Evolutionary conservation across 768 basidiomycete genomes (phyloP).

Genomic region (Hygrophoropsis aurantiaca): DNA sequence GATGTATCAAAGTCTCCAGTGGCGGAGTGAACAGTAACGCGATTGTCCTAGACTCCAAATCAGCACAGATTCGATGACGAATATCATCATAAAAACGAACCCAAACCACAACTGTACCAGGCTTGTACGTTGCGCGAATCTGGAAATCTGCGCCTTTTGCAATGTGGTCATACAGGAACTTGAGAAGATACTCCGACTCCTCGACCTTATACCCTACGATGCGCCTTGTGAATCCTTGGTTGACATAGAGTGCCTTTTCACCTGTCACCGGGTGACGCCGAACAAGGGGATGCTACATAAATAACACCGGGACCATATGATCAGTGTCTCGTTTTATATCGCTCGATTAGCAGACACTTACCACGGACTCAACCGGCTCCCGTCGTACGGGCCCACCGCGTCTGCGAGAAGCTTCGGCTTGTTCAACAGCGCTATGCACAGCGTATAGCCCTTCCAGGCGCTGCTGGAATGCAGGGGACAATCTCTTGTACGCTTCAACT

Average conservation of each 20-base stretch:
- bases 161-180: constrained; percentile 55
- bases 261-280: constrained; percentile 61
- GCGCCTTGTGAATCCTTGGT: constrained; percentile 51
- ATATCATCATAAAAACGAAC: constrained; percentile 25
- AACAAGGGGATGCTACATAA: constrained; percentile 52
- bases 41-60: constrained; percentile 39
- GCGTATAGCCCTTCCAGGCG: constrained; percentile 57
- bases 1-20: constrained; percentile 38
- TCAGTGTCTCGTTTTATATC: background rate
- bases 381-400: constrained; percentile 48
- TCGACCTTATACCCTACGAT: constrained; percentile 57
- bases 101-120: constrained; percentile 60
- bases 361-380: constrained; percentile 49
- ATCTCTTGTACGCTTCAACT: constrained; percentile 58
- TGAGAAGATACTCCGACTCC: constrained; percentile 54
- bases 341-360: constrained; percentile 15
- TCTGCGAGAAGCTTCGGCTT: constrained; percentile 46
- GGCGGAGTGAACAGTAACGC: constrained; percentile 49
- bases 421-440: constrained; percentile 53
- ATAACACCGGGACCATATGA: background rate
- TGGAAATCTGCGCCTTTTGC: constrained; percentile 51
- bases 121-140: constrained; percentile 47
- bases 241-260: constrained; percentile 62
- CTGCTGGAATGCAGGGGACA: constrained; percentile 57
- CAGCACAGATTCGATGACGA: background rate